Evolutionary conservation across 2,329 filamentous ascomycete species (phyloP), one percentile per base, ranked within the genome.

Genomic region (Exutisphaerella laricina): DNA sequence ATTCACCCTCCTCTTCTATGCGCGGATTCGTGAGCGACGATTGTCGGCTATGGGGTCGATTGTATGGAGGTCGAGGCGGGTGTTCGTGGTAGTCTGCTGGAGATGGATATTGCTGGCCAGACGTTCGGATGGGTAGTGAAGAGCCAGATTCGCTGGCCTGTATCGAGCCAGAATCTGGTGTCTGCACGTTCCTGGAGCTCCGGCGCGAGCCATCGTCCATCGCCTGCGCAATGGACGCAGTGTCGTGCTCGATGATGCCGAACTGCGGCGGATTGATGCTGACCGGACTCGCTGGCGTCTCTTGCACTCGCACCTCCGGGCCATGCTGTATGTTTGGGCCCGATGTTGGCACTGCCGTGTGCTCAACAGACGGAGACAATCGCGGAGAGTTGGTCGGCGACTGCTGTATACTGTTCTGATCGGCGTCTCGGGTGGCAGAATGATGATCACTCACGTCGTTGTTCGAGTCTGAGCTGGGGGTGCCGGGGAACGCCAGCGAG

Each of bases 221-320:
- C 13, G 37, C 28, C 12, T 52, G 32, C 8, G 41, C 46, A 32
- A 61, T 57, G 12, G 57, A 56, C 17, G 58, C 61, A 9, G 48
- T 49, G 26, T 62, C 61, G 2, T 54, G 46, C 23, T 59, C 56
- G 35, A 54, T 46, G 8, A 62, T 53, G 37, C 47, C 53, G 20
- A 48, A 49, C 16, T 53, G 46, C 9, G 59, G 59, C 6, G 58
- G 59, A 25, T 47, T 59, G 46, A 63, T 62, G 43, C 46, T 62
- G 22, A 62, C 58, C 2, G 60, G 60, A 40, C 58, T 63, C 10
- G 57, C 46, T 4, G 61, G 60, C 10, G 61, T 53, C 22, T 57
- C 55, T 32, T 62, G 58, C 37, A 64, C 49, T 13, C 59, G 55
- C 30, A 62, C 47, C 22, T 58, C 53, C 17, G 56, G 55, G 9